phyloP scores from a whole-genome alignment of 139 green algal genomes.

The Chlorella sp. region DNA sequence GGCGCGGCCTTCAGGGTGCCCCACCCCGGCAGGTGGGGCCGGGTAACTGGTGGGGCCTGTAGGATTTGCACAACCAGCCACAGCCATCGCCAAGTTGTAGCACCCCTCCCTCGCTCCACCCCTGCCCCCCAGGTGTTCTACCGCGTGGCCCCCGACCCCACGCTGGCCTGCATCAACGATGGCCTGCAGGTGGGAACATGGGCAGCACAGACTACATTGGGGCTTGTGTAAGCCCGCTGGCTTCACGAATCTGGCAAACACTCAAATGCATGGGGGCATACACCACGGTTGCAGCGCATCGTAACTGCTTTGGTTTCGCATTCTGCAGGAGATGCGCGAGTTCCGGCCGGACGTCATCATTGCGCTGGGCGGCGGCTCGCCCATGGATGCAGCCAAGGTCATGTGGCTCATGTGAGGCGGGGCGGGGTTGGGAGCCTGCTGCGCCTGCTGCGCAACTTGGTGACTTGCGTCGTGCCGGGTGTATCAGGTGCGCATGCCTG shows the following conservation, averaged over 20 bases:
- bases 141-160: slow-evolving; percentile 68
- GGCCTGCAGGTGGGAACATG: slow-evolving; percentile 9
- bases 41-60: no score
- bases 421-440: background rate
- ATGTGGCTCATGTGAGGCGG: slow-evolving; percentile 73
- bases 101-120: background rate
- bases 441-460: background rate
- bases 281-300: no score
- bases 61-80: no score
- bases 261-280: no score
- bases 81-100: background rate
- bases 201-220: no score
- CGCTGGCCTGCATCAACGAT: slow-evolving; percentile 60
- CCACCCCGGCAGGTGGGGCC: no score
- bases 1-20: no score
- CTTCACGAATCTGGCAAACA: no score
- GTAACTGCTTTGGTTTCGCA: no score
- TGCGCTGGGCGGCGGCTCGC: slow-evolving; percentile 68
- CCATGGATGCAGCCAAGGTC: slow-evolving; percentile 81
- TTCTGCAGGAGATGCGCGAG: background rate
- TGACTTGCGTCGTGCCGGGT: background rate
- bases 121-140: slow-evolving; percentile 50
- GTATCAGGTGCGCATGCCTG: background rate
- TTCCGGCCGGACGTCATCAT: slow-evolving; percentile 72
- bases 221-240: no score